These are phyloP conservation scores for Phytophthora megakarya DNA, from an alignment of 352 stramenopile genomes.

Conservation along the genomic window DNA sequence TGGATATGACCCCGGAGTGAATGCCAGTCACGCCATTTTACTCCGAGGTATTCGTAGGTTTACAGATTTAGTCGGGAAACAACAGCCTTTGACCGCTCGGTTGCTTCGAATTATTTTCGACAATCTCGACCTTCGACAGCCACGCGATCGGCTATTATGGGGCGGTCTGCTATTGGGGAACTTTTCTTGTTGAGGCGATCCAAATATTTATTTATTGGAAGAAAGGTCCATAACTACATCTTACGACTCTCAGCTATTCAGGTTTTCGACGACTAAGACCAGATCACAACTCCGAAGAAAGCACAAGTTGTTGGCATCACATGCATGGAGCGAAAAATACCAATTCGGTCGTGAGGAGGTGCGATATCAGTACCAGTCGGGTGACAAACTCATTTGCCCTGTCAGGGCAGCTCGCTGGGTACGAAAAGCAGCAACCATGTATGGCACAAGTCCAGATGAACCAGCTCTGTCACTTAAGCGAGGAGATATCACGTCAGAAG, in stretches of 20 bases:
- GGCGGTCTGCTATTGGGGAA: conserved; percentile 20
- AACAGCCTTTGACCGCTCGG: conserved; percentile 7
- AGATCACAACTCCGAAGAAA: not conserved
- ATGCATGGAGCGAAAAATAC: conserved; percentile 2
- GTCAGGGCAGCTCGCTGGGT: conserved; percentile 2
- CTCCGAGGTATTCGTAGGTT: conserved; percentile 12
- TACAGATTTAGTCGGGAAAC: conserved; percentile 13
- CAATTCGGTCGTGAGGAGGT: conserved; percentile 2
- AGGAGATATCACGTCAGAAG: not conserved
- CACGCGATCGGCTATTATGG: conserved; percentile 15
- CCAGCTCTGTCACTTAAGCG: not conserved
- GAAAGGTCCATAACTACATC: conserved; percentile 13
- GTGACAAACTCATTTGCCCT: conserved; percentile 4
- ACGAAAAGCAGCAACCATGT: not conserved
- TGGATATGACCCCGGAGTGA: conserved; percentile 25
- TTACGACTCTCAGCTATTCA: conserved; percentile 8
- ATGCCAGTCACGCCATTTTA: conserved; percentile 19
- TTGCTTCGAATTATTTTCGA: conserved; percentile 1
- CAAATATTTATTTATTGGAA: conserved; percentile 20
- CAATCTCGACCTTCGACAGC: not conserved
- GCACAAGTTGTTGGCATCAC: not conserved
- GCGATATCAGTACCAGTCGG: not conserved
- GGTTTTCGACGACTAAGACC: not conserved
- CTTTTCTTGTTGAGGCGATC: conserved; percentile 27
- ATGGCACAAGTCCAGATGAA: not conserved